phyloP scores from a whole-genome alignment of 2,329 filamentous ascomycete genomes.

The Trichoderma sp. region DNA sequence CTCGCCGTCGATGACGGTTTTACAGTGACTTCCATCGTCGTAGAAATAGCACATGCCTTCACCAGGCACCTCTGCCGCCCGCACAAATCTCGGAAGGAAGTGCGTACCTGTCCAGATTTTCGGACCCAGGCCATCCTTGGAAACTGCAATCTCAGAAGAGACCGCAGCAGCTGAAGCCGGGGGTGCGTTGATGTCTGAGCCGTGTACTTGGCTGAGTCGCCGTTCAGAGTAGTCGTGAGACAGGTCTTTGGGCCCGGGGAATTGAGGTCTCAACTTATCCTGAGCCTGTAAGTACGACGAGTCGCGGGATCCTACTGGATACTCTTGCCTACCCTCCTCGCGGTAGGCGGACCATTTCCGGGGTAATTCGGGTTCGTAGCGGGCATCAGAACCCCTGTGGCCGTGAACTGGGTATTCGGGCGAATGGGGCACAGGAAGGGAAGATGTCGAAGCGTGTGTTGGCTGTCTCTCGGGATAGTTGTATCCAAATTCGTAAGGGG shows the following conservation, averaged over 20 bases:
- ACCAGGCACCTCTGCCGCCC: slow-evolving; percentile 65
- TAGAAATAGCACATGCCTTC: slow-evolving; percentile 84
- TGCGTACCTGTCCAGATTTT: slow-evolving; percentile 69
- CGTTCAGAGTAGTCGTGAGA: slow-evolving; percentile 29
- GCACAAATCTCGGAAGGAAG: slow-evolving; percentile 63
- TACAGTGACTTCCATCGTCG: slow-evolving; percentile 79
- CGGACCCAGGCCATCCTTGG: slow-evolving; percentile 60
- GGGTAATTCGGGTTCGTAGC: slow-evolving; percentile 35
- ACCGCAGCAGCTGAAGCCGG: slow-evolving; percentile 30
- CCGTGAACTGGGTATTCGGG: slow-evolving; percentile 42
- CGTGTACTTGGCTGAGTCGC: slow-evolving; percentile 23
- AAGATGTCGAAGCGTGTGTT: slow-evolving; percentile 28
- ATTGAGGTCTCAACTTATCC: slow-evolving; percentile 36
- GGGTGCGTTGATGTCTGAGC: slow-evolving; percentile 27
- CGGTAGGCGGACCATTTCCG: slow-evolving; percentile 39
- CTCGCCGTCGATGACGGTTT: slow-evolving; percentile 80
- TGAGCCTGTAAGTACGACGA: slow-evolving; percentile 33
- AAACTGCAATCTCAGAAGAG: slow-evolving; percentile 42
- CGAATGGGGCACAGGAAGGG: slow-evolving; percentile 44
- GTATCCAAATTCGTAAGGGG: slow-evolving; percentile 44
- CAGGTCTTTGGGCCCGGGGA: slow-evolving; percentile 37
- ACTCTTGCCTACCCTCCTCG: slow-evolving; percentile 44
- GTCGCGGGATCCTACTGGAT: slow-evolving; percentile 44
- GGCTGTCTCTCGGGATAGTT: slow-evolving; percentile 41
- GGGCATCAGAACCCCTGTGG: slow-evolving; percentile 34